Percentiles rank a stretch among this genome's conserved stretches.
phyloP scores from a whole-genome alignment of 371 early-diverging fungal genomes.

The Funneliformis caledonium region DNA sequence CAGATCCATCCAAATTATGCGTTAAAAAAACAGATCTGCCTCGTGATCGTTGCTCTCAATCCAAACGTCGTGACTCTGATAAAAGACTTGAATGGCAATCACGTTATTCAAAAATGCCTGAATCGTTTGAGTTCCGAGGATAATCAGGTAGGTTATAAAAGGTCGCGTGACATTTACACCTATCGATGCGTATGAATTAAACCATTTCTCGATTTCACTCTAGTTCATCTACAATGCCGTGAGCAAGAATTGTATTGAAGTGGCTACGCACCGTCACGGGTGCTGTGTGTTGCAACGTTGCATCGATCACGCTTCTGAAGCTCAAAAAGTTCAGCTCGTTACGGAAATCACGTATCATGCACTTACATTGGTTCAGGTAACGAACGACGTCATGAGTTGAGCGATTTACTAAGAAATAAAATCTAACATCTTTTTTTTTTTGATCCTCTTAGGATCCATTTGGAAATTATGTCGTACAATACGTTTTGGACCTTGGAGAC shows the following conservation, averaged over 20 bases:
- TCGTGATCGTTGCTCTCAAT: conserved; percentile 73
- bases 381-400: background rate
- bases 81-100: conserved; percentile 97
- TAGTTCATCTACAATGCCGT: conserved; percentile 91
- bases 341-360: conserved; percentile 77
- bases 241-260: conserved; percentile 80
- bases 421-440: background rate
- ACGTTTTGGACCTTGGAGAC: conserved; percentile 85
- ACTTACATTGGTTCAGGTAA: conserved; percentile 73
- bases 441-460: conserved; percentile 76
- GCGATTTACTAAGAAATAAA: too few relatives aligned
- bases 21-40: conserved; percentile 60
- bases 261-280: conserved; percentile 96
- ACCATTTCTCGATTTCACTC: background rate
- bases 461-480: conserved; percentile 99
- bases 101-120: conserved; percentile 97
- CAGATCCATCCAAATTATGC: background rate
- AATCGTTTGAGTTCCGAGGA: conserved; percentile 70
- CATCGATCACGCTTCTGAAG: conserved; percentile 81
- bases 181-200: too few relatives aligned
- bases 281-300: conserved; percentile 98
- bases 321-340: conserved; percentile 80
- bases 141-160: conserved; percentile 55
- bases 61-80: conserved; percentile 84
- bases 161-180: background rate